Evolutionary conservation across 306 rosid species (phyloP).

Genomic region (Hippophae tibetana): DNA sequence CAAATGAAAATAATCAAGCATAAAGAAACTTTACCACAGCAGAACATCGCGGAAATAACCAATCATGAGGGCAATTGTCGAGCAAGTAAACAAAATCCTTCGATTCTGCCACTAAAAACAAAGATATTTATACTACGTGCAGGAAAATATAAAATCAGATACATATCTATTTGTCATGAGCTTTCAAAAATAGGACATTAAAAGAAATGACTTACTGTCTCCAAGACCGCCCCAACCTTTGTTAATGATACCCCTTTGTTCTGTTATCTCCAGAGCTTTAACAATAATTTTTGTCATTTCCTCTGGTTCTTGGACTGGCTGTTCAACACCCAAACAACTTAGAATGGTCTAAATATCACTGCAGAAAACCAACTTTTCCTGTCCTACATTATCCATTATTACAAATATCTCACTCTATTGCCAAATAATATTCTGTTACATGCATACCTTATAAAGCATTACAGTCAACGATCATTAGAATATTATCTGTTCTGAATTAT

Average conservation of each 20-base stretch:
- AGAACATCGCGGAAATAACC: slow-evolving; percentile 76
- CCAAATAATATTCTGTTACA: no score
- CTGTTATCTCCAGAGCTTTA: slow-evolving; percentile 64
- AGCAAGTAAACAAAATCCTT: slow-evolving; percentile 53
- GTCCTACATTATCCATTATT: no score
- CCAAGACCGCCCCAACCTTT: slow-evolving; percentile 98
- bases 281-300: slow-evolving; percentile 69
- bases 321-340: slow-evolving; percentile 13
- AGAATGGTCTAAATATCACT: background rate
- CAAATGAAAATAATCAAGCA: background rate
- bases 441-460: no score
- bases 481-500: no score
- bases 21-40: slow-evolving; percentile 53
- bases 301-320: slow-evolving; percentile 75
- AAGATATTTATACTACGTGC: slow-evolving; percentile 1
- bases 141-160: background rate
- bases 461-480: no score
- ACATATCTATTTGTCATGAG: background rate
- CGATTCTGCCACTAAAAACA: slow-evolving; percentile 52
- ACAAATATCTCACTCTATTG: no score
- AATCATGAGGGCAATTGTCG: slow-evolving; percentile 95
- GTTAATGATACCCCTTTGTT: slow-evolving; percentile 86
- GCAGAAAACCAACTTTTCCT: background rate
- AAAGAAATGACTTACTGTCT: slow-evolving; percentile 47
- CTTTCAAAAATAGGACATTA: slow-evolving; percentile 5